A percentile compares a stretch with the other conserved stretches of the same genome.
These are phyloP conservation scores for Apiotrichum domesticum DNA, from an alignment of 1,284 basidiomycete genomes.

Conservation along the genomic window DNA sequence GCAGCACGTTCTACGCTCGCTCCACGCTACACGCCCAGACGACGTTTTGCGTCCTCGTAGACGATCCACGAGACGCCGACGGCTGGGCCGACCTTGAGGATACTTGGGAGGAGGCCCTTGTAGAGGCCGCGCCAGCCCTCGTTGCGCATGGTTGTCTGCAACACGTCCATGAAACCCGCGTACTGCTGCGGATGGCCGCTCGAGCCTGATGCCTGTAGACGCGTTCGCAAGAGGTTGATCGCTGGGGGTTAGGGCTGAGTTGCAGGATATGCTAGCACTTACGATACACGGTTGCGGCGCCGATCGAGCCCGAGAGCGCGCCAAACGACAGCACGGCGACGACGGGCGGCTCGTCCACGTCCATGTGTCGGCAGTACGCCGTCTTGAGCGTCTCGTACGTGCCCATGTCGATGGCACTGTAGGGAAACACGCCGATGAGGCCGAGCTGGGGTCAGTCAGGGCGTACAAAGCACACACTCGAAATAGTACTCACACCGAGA, in stretches of 20 bases:
- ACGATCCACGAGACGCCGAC: constrained; percentile 93
- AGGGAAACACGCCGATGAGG: constrained; percentile 83
- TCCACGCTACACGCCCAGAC: constrained; percentile 29
- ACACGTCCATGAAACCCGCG: constrained; percentile 80
- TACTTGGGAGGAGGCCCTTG: constrained; percentile 79
- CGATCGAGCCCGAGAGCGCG: constrained; percentile 80
- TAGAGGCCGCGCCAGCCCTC: constrained; percentile 96
- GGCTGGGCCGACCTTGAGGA: constrained; percentile 91
- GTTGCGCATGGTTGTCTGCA: constrained; percentile 67
- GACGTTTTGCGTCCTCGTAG: constrained; percentile 43
- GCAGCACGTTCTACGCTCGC: too few species aligned
- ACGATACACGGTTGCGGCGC: constrained; percentile 84
- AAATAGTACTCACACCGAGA: constrained; percentile 59
- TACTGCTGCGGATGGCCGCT: constrained; percentile 86
- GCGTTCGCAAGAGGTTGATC: constrained; percentile 86
- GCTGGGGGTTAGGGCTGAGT: constrained; percentile 35
- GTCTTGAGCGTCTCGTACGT: constrained; percentile 87
- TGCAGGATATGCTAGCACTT: constrained; percentile 13
- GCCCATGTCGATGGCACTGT: constrained; percentile 86
- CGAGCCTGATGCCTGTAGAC: constrained; percentile 91
- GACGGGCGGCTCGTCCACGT: constrained; percentile 73
- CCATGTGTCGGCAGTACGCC: constrained; percentile 70
- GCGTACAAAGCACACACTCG: not conserved
- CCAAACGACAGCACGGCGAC: constrained; percentile 78
- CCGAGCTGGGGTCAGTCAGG: constrained; percentile 58